A percentile compares a stretch with the other conserved stretches of the same genome.
Conservation (phyloP, 2,329 filamentous ascomycete species). For the Juglanconis sp. region DNA sequence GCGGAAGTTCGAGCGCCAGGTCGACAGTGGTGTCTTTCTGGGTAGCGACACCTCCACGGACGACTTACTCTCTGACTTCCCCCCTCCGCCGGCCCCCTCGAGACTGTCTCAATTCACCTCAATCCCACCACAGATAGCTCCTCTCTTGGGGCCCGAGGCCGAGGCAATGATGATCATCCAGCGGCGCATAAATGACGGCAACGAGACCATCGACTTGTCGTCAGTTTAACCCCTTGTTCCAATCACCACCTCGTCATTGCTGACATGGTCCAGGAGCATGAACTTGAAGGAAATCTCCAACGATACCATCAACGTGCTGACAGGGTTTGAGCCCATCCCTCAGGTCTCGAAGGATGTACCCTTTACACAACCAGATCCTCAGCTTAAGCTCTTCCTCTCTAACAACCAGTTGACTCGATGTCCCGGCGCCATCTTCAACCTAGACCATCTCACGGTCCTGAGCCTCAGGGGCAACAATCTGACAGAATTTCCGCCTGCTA, state of each 20-base stretch:
- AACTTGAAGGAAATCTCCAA: constrained; percentile 53
- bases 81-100: neutral
- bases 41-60: constrained; percentile 54
- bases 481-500: constrained; percentile 56
- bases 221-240: constrained; percentile 30
- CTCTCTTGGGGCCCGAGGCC: constrained; percentile 28
- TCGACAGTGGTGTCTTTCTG: constrained; percentile 66
- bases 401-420: constrained; percentile 55
- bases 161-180: constrained; percentile 45
- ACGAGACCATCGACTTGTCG: constrained; percentile 61
- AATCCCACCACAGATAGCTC: neutral
- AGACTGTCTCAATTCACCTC: neutral
- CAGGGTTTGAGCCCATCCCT: constrained; percentile 52
- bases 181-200: constrained; percentile 54
- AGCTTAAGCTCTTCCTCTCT: constrained; percentile 59
- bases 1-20: constrained; percentile 54
- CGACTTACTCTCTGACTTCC: constrained; percentile 41
- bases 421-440: constrained; percentile 58
- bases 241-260: neutral
- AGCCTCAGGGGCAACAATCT: constrained; percentile 65
- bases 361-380: constrained; percentile 57
- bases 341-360: constrained; percentile 53
- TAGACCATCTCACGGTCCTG: constrained; percentile 61
- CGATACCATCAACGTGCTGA: constrained; percentile 54
- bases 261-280: constrained; percentile 32